Evolutionary conservation across 768 basidiomycete genomes (phyloP).

Genomic region (Coprinellus micaceus): DNA sequence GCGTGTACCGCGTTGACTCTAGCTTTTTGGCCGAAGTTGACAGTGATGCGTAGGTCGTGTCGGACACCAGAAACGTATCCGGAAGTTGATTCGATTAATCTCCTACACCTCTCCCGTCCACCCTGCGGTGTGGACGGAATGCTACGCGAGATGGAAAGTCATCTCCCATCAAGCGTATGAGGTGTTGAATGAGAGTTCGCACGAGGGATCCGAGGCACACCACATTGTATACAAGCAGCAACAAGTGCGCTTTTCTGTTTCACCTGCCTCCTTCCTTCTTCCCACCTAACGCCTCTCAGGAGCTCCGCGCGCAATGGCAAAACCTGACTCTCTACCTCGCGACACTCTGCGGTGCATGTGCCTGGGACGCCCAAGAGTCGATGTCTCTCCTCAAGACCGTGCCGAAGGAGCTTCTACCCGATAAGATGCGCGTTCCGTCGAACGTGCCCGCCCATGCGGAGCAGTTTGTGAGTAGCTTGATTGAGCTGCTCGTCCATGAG

Average conservation of each 20-base stretch:
- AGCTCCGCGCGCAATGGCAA: constrained; percentile 78
- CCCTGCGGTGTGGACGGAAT: constrained; percentile 80
- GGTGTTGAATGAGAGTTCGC: constrained; percentile 26
- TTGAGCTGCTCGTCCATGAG: constrained; percentile 64
- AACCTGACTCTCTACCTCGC: constrained; percentile 78
- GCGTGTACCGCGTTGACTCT: constrained; percentile 19
- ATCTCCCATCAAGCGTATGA: constrained; percentile 59
- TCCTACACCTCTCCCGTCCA: constrained; percentile 64
- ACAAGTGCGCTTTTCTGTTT: constrained; percentile 20
- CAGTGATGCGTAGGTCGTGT: constrained; percentile 53
- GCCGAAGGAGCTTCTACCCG: constrained; percentile 59
- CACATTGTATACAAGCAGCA: constrained; percentile 22
- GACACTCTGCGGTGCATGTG: constrained; percentile 65
- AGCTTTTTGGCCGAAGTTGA: not conserved
- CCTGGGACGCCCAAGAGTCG: constrained; percentile 49
- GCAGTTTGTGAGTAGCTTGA: constrained; percentile 64
- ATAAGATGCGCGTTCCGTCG: constrained; percentile 62
- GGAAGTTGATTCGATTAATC: constrained; percentile 64
- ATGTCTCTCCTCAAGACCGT: constrained; percentile 51
- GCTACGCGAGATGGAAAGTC: constrained; percentile 69
- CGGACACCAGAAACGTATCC: constrained; percentile 75
- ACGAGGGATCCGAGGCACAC: constrained; percentile 23
- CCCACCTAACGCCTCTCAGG: constrained; percentile 49
- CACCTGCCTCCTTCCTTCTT: no score
- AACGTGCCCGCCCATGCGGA: constrained; percentile 57